A percentile compares a stretch with the other conserved stretches of the same genome.
Conservation (phyloP, 495 filamentous ascomycete species). For the Neurospora sp. region DNA sequence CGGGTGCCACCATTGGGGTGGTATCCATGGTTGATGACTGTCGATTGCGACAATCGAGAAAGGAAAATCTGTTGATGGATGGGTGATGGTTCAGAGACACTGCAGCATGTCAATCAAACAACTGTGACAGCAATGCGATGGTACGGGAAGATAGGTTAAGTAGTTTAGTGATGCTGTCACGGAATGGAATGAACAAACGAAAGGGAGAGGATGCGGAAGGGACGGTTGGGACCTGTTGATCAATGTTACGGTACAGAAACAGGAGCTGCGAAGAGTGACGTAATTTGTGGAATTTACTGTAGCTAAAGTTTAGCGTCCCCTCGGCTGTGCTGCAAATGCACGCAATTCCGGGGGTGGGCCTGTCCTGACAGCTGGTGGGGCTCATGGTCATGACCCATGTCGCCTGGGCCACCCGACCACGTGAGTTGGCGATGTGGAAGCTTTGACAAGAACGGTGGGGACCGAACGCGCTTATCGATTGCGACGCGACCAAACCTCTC, state of each 20-base stretch:
- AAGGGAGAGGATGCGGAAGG: not conserved
- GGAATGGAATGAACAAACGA: not conserved
- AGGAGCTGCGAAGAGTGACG: not conserved
- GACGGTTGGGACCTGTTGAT: not conserved
- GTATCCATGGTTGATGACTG: not conserved
- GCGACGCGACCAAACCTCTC: not conserved
- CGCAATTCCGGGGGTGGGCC: not conserved
- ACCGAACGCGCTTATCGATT: not conserved
- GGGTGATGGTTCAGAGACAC: not conserved
- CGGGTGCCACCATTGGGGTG: conserved; percentile 42
- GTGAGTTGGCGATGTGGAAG: not conserved
- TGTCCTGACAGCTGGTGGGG: not conserved
- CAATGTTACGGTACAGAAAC: not conserved
- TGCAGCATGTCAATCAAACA: not conserved
- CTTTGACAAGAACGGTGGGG: not conserved
- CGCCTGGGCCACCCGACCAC: not conserved
- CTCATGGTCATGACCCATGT: not conserved
- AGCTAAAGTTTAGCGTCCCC: not conserved
- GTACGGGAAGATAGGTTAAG: not conserved
- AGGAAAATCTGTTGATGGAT: not conserved
- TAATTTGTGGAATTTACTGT: not conserved
- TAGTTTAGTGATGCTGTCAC: not conserved
- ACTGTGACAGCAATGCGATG: not conserved
- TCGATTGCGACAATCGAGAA: not conserved
- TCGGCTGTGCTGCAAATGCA: not conserved